Percentiles rank a stretch among this genome's conserved stretches.
phyloP scores from a whole-genome alignment of 257 asterid genomes.

The Fraxinus cuspidata region DNA sequence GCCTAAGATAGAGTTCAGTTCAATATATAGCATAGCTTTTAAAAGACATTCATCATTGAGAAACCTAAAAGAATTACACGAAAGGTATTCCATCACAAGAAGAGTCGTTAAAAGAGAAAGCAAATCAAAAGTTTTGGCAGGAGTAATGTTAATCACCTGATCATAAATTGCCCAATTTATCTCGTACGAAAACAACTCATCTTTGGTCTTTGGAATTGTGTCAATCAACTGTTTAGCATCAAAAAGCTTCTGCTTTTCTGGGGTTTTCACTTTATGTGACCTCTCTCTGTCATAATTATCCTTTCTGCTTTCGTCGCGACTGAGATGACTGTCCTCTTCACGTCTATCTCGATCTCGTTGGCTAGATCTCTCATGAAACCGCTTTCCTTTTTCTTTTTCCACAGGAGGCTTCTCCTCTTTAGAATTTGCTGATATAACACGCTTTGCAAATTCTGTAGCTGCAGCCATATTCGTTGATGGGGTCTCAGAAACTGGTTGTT shows the following conservation, averaged over 20 bases:
- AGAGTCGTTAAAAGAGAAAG: constrained; percentile 10
- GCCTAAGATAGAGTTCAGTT: not conserved
- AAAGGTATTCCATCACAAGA: constrained; percentile 4
- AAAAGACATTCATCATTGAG: not conserved
- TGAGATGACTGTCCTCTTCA: constrained; percentile 50
- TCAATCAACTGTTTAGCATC: constrained; percentile 97
- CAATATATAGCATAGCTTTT: not conserved
- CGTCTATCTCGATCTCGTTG: constrained; percentile 76
- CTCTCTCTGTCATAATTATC: constrained; percentile 61
- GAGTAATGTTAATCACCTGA: constrained; percentile 57
- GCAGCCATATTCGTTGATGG: constrained; percentile 55
- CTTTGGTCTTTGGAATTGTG: constrained; percentile 94
- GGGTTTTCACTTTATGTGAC: constrained; percentile 52
- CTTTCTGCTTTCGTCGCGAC: constrained; percentile 62
- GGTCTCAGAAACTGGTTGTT: constrained; percentile 54
- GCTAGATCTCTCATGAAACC: constrained; percentile 70
- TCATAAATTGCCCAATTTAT: constrained; percentile 86
- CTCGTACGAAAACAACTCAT: constrained; percentile 84
- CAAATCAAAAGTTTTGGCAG: constrained; percentile 13
- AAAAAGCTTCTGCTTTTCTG: constrained; percentile 81
- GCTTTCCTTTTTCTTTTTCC: constrained; percentile 73
- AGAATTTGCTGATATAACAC: constrained; percentile 51
- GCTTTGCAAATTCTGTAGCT: constrained; percentile 75
- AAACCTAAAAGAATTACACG: not conserved
- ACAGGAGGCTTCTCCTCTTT: constrained; percentile 69